Conservation (phyloP, 805 yeast genomes). For the Lipomyces kockii region DNA sequence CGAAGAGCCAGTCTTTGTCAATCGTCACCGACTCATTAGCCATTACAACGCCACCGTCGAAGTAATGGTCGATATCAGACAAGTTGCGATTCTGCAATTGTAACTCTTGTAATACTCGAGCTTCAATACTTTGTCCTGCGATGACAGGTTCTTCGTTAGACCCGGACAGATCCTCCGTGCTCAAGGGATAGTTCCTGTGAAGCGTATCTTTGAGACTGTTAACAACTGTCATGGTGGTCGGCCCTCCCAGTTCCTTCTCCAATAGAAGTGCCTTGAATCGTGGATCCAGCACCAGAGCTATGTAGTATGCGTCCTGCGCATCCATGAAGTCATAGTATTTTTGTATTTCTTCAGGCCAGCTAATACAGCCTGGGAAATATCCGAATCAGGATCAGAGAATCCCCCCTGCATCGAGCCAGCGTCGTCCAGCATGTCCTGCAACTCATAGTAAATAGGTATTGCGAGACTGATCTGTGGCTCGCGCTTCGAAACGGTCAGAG, state of each 20-base stretch:
- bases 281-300: constrained; percentile 8
- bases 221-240: neutral
- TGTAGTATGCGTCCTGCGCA: neutral
- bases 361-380: constrained; percentile 3
- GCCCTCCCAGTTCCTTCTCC: neutral
- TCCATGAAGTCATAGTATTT: constrained; percentile 5
- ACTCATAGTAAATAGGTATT: neutral
- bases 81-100: neutral
- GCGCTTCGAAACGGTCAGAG: neutral
- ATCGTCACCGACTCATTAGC: neutral
- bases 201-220: neutral
- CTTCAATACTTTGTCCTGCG: neutral
- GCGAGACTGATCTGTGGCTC: too few relatives aligned
- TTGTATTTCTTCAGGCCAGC: constrained; percentile 3
- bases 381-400: neutral
- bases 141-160: neutral
- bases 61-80: neutral
- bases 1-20: constrained; percentile 3
- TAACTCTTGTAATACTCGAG: neutral
- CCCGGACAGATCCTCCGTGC: neutral
- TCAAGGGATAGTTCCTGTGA: neutral
- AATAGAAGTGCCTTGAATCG: constrained; percentile 1
- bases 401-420: neutral
- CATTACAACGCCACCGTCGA: neutral
- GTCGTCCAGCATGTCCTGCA: neutral